A percentile compares a stretch with the other conserved stretches of the same genome.
Evolutionary conservation across 2,329 filamentous ascomycete genomes (phyloP).

Genomic region (Colletotrichum sp.): DNA sequence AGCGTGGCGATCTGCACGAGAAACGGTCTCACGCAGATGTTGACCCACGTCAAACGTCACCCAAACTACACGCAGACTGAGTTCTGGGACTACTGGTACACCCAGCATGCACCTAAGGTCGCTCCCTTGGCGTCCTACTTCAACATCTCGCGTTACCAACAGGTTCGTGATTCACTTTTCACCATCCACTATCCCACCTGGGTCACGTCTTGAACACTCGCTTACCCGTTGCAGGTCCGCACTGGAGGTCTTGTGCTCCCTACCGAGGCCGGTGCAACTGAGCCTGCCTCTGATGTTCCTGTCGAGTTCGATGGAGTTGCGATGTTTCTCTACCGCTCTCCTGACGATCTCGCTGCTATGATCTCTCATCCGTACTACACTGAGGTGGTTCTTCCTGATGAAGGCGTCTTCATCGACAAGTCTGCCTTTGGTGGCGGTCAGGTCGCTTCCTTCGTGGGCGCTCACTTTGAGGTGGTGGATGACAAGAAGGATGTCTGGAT

Average conservation of each 20-base stretch:
- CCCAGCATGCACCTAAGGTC: slow-evolving; percentile 33
- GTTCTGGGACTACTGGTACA: slow-evolving; percentile 35
- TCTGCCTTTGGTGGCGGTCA: slow-evolving; percentile 28
- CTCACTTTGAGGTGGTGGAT: slow-evolving; percentile 29
- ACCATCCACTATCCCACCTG: background rate
- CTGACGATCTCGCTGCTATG: slow-evolving; percentile 27
- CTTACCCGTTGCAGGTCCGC: slow-evolving; percentile 23
- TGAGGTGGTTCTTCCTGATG: slow-evolving; percentile 31
- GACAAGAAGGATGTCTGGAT: slow-evolving; percentile 27
- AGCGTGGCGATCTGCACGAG: slow-evolving; percentile 36
- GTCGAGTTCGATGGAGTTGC: slow-evolving; percentile 33
- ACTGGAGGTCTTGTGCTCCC: slow-evolving; percentile 30
- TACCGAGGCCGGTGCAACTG: slow-evolving; percentile 21
- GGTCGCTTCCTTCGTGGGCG: slow-evolving; percentile 30
- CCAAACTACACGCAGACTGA: slow-evolving; percentile 27
- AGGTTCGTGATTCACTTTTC: slow-evolving; percentile 21
- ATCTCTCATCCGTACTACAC: slow-evolving; percentile 33
- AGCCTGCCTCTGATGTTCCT: slow-evolving; percentile 23
- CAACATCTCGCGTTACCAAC: slow-evolving; percentile 32
- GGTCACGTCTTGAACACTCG: background rate
- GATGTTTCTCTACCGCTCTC: slow-evolving; percentile 31
- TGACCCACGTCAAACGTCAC: slow-evolving; percentile 32
- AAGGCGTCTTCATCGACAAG: slow-evolving; percentile 34
- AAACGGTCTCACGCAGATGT: slow-evolving; percentile 30
- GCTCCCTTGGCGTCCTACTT: slow-evolving; percentile 29